Percentiles rank a stretch among this genome's conserved stretches.
These are phyloP conservation scores for Closterium sp. DNA, from an alignment of 139 green algal genomes.

Conservation along the genomic window DNA sequence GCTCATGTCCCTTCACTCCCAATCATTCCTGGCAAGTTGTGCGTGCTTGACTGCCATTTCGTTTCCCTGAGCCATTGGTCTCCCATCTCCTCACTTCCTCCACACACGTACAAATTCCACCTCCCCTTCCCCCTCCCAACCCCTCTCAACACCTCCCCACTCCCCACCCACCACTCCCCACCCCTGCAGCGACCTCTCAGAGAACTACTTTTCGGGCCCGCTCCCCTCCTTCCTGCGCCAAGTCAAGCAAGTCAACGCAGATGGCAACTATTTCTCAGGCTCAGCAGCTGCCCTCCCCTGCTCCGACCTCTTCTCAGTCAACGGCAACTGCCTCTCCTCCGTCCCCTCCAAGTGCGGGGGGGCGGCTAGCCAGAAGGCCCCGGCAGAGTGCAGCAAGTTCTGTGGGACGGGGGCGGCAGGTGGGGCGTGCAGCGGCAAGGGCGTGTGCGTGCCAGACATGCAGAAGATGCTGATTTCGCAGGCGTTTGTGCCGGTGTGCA, in stretches of 20 bases:
- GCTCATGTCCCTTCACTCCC: background rate
- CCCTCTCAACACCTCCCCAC: background rate
- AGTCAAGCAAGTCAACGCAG: background rate
- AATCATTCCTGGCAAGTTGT: background rate
- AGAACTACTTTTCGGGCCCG: background rate
- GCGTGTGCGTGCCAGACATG: background rate
- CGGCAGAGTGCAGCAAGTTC: background rate
- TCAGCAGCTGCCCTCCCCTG: background rate
- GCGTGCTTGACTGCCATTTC: background rate
- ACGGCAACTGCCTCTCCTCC: background rate
- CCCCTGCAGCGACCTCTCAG: background rate
- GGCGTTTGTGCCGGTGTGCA: background rate
- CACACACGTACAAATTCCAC: too few relatives aligned
- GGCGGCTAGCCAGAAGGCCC: background rate
- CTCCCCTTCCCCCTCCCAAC: too few relatives aligned
- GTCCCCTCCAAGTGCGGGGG: background rate
- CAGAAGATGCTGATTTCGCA: background rate
- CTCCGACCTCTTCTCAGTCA: background rate
- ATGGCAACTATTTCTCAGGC: background rate
- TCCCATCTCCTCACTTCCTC: background rate
- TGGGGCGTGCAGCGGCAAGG: background rate
- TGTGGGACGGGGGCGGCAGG: background rate
- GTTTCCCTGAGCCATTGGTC: background rate
- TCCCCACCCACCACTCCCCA: background rate
- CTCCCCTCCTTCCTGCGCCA: background rate